These are phyloP conservation scores for Sporothrix inflata DNA, from an alignment of 2,329 filamentous ascomycete genomes.

Conservation along the genomic window DNA sequence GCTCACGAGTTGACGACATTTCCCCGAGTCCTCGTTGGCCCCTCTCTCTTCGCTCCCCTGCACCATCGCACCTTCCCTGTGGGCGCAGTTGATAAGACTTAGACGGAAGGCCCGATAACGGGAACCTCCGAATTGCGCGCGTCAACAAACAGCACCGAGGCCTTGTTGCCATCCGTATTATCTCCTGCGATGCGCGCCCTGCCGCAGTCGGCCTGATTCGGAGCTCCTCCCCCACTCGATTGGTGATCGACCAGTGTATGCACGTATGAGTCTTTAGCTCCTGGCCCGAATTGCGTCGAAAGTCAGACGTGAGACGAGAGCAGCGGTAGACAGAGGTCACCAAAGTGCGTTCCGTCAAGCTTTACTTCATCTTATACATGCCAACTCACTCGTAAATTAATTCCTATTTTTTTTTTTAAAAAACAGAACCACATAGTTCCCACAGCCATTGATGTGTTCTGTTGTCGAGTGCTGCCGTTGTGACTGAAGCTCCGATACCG, in stretches of 20 bases:
- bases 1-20: not conserved
- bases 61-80: not conserved
- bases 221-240: not conserved
- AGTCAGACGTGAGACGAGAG: not conserved
- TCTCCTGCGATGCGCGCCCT: not conserved
- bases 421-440: not conserved
- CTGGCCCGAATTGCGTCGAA: not conserved
- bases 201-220: not conserved
- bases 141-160: not conserved
- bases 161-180: not conserved
- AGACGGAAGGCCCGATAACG: conserved; percentile 18
- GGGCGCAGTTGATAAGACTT: not conserved
- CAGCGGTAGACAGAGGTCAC: not conserved
- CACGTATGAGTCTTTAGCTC: not conserved
- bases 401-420: not conserved
- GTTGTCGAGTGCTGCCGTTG: not conserved
- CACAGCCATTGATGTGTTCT: not conserved
- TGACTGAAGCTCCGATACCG: not conserved
- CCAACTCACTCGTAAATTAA: not conserved
- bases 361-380: not conserved
- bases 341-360: not conserved
- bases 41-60: not conserved
- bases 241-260: not conserved
- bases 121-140: conserved; percentile 9
- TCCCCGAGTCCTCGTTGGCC: conserved; percentile 4